Percentiles rank a stretch among this genome's conserved stretches.
Evolutionary conservation across 805 yeast genomes (phyloP).

Genomic region (Candida easanensis): DNA sequence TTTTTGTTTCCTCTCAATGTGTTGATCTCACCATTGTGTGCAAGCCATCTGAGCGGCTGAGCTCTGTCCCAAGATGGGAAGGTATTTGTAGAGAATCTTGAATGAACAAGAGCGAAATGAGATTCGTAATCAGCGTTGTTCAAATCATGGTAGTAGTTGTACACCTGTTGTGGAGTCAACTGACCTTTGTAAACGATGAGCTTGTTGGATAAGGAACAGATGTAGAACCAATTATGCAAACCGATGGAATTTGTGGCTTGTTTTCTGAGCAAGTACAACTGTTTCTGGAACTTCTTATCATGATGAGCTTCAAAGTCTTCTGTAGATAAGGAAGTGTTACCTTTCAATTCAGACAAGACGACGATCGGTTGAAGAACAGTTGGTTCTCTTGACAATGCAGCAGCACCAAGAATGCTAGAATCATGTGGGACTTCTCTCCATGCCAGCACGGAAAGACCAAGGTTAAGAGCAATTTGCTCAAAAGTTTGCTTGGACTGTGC

Average conservation of each 20-base stretch:
- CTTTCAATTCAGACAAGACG: constrained; percentile 55
- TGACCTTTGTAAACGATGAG: constrained; percentile 97
- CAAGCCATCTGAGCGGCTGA: constrained; percentile 95
- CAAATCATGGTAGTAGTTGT: constrained; percentile 90
- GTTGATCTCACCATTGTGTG: constrained; percentile 98
- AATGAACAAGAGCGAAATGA: constrained; percentile 94
- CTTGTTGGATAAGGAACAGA: constrained; percentile 84
- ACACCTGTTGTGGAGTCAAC: constrained; percentile 94
- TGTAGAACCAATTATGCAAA: constrained; percentile 95
- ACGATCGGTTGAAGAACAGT: constrained; percentile 89
- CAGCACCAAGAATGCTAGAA: constrained; percentile 92
- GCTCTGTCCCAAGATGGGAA: constrained; percentile 99
- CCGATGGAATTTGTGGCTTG: constrained; percentile 90
- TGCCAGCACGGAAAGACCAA: constrained; percentile 81
- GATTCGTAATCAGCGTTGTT: constrained; percentile 90
- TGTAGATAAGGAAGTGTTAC: constrained; percentile 33
- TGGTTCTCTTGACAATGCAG: constrained; percentile 92
- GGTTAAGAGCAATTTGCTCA: constrained; percentile 71
- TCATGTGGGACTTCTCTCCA: constrained; percentile 97
- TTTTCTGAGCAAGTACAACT: constrained; percentile 82
- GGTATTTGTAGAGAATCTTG: constrained; percentile 96
- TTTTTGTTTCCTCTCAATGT: constrained; percentile 96
- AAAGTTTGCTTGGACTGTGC: constrained; percentile 72
- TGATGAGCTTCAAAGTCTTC: constrained; percentile 55
- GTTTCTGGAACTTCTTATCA: constrained; percentile 73